phyloP scores from a whole-genome alignment of 2,329 filamentous ascomycete species.

The Beauveria rudraprayagi region DNA sequence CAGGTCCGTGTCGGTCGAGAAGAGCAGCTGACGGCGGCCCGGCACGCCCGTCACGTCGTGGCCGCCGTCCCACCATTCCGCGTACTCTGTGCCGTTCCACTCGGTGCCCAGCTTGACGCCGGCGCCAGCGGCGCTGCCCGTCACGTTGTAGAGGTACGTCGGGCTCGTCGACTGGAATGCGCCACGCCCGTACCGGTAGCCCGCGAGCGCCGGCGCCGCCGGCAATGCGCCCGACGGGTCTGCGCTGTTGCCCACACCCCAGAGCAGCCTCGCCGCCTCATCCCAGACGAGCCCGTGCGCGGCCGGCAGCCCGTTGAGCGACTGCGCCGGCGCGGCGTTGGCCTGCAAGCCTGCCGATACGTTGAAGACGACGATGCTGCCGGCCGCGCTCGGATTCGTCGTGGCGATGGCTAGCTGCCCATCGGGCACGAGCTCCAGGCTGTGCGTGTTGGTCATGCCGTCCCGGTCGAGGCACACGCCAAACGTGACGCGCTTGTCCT shows the following conservation, averaged over 20 bases:
- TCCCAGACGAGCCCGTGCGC: slow-evolving; percentile 8
- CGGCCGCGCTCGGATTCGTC: not conserved
- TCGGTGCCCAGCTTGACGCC: not conserved
- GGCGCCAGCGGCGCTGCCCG: not conserved
- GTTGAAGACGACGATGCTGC: not conserved
- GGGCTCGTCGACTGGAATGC: not conserved
- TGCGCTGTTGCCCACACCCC: slow-evolving; percentile 1
- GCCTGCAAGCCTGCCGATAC: not conserved
- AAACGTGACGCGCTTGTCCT: slow-evolving; percentile 1
- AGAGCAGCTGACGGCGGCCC: slow-evolving; percentile 1
- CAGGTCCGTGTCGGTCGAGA: slow-evolving; percentile 6
- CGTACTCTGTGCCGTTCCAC: slow-evolving; percentile 2
- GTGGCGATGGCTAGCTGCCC: slow-evolving; percentile 1
- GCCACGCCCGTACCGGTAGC: not conserved
- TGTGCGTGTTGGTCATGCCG: slow-evolving; percentile 5
- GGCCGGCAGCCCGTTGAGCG: not conserved
- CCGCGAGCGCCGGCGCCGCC: not conserved
- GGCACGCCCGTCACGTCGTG: slow-evolving; percentile 8
- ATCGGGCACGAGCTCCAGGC: slow-evolving; percentile 8
- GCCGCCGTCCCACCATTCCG: slow-evolving; percentile 3
- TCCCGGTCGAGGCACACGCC: slow-evolving; percentile 1
- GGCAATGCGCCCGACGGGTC: not conserved
- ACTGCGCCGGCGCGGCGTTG: not conserved
- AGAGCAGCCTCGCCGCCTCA: not conserved
- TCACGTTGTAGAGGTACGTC: slow-evolving; percentile 1